Percentiles rank a stretch among this genome's conserved stretches.
Conservation (phyloP, 306 rosid genomes). For the Quillaja saponaria region DNA sequence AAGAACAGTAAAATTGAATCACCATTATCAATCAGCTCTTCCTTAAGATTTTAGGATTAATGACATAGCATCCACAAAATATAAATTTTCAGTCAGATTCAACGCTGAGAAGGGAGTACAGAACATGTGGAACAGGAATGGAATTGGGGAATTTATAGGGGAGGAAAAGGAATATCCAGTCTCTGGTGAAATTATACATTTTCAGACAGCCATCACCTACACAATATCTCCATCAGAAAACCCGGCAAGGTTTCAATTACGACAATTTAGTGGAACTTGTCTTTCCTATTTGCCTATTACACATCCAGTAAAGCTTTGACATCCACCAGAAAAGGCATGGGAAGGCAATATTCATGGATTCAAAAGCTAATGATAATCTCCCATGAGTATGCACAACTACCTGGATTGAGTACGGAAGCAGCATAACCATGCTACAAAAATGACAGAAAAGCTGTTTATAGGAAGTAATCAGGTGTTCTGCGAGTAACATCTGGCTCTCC, state of each 20-base stretch:
- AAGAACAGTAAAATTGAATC: constrained; percentile 21
- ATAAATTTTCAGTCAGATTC: constrained; percentile 41
- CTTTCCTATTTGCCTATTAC: constrained; percentile 61
- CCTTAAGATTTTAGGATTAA: constrained; percentile 25
- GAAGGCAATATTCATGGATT: constrained; percentile 37
- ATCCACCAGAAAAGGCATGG: constrained; percentile 35
- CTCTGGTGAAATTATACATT: constrained; percentile 54
- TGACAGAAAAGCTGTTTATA: constrained; percentile 43
- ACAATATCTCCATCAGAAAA: constrained; percentile 47
- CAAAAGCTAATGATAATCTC: constrained; percentile 49
- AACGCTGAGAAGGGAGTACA: constrained; percentile 29
- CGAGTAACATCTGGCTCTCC: constrained; percentile 99
- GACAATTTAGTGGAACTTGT: constrained; percentile 51
- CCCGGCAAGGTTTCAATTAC: constrained; percentile 52
- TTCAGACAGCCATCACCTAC: constrained; percentile 41
- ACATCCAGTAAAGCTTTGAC: constrained; percentile 52
- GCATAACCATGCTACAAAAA: constrained; percentile 26
- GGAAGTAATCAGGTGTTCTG: constrained; percentile 97
- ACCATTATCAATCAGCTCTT: constrained; percentile 31
- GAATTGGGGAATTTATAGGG: constrained; percentile 14
- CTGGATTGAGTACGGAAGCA: constrained; percentile 39
- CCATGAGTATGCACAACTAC: constrained; percentile 41
- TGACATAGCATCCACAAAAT: constrained; percentile 42
- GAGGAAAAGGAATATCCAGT: constrained; percentile 43
- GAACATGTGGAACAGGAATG: constrained; percentile 3